Percentiles rank a stretch among this genome's conserved stretches.
Evolutionary conservation across 2,329 filamentous ascomycete species (phyloP).

Genomic region (Cucurbitaria berberidis): DNA sequence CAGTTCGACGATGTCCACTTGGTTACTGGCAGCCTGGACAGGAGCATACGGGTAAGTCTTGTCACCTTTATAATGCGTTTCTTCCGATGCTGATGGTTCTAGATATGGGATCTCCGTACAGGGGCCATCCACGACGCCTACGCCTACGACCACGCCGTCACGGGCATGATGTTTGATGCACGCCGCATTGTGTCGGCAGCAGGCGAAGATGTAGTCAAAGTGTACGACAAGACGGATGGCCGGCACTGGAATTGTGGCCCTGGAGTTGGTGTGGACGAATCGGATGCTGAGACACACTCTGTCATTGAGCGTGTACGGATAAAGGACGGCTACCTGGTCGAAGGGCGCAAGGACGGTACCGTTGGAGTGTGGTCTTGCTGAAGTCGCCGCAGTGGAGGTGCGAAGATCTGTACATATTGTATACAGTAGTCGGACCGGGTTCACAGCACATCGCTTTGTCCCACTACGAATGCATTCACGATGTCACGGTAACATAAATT

Average conservation of each 20-base stretch:
- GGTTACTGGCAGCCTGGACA: conserved; percentile 89
- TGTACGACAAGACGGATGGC: conserved; percentile 97
- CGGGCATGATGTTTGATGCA: conserved; percentile 95
- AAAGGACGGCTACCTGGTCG: conserved; percentile 91
- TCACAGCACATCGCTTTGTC: neutral
- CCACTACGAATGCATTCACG: neutral
- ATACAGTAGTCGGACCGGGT: neutral
- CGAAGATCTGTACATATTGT: conserved; percentile 13
- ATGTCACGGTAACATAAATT: neutral
- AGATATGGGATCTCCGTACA: conserved; percentile 99
- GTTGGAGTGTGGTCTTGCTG: conserved; percentile 79
- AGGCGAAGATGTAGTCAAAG: conserved; percentile 91
- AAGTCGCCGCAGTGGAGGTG: neutral
- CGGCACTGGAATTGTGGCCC: conserved; percentile 96
- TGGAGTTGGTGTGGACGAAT: conserved; percentile 70
- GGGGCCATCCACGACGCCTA: conserved; percentile 95
- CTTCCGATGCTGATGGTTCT: conserved; percentile 26
- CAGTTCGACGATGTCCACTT: conserved; percentile 97
- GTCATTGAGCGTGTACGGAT: conserved; percentile 83
- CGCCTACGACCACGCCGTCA: conserved; percentile 90
- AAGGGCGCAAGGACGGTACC: conserved; percentile 84
- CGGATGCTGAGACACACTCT: conserved; percentile 62
- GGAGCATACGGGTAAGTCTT: conserved; percentile 85
- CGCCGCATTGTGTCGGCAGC: conserved; percentile 89
- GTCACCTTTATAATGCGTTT: neutral